Evolutionary conservation across 768 basidiomycete genomes (phyloP), one percentile per base, ranked within the genome.

Genomic region (Leccinum variicolor): DNA sequence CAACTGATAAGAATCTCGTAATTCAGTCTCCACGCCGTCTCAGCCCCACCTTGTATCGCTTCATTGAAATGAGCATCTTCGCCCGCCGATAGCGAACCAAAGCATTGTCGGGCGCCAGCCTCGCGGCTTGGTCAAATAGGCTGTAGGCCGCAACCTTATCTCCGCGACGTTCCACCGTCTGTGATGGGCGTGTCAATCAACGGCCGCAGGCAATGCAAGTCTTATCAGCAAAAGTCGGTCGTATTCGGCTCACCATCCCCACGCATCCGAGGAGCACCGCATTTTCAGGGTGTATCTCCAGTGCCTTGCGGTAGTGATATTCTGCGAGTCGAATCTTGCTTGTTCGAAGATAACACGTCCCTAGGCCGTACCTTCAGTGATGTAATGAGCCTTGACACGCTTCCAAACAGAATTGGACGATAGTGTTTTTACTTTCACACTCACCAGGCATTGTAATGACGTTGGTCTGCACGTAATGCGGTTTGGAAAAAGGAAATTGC

Each of bases 381-480:
- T 56, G 56, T 71, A 64, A 69, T 74, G 56, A 71, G 59, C 55
- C 63, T 47, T 29, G 15, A 43, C 54, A 53, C 50, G 26, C 31
- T 47, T 39, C n/a, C 54, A 39, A 47, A 55, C 11, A 25, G 13
- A 26, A 53, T 31, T n/a, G 23, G n/a, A 34, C 14, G 53, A 47
- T 53, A 29, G 31, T 36, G 26, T 50, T 39, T 60, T 25, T 39
- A 55, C 21, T 31, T 52, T 56, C 28, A 39, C 54, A 80, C 91
- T 72, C 73, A 97, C 97, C 97, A 98, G 54, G 97, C 97, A 76
- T 97, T 96, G 75, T 98, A 99, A 75, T 97, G 94, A 74, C 92
- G 86, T 67, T 84, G 77, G 78, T 98, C 94, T 57, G 90, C 87
- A 75, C 91, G 85, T 73, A 99, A 80, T 39, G 96, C 96, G 56